Conservation (phyloP, 2,329 filamentous ascomycete species). For the Penicillium sp. region DNA sequence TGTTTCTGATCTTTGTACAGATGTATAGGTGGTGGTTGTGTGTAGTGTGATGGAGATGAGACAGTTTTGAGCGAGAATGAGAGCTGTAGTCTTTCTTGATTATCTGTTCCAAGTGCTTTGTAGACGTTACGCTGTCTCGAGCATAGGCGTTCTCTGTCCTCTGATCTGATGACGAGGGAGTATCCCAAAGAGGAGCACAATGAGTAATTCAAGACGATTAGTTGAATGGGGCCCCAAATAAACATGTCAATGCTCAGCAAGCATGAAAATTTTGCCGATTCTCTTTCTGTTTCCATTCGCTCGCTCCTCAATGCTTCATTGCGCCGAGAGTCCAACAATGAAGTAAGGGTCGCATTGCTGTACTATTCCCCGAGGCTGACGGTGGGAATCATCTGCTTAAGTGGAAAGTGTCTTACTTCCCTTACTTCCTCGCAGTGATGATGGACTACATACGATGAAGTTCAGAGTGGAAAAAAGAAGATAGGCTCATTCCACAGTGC, state of each 20-base stretch:
- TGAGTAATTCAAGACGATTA: too few species aligned
- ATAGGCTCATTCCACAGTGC: not conserved
- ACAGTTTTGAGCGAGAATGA: constrained; percentile 18
- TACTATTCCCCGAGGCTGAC: not conserved
- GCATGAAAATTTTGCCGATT: not conserved
- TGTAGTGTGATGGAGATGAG: not conserved
- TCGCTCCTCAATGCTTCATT: not conserved
- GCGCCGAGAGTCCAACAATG: not conserved
- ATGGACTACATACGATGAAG: too few species aligned
- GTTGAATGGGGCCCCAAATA: too few species aligned
- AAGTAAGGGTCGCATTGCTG: not conserved
- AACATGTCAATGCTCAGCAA: not conserved
- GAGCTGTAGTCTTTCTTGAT: constrained; percentile 23
- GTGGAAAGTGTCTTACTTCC: not conserved
- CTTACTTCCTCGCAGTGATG: not conserved
- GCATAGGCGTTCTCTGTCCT: too few species aligned
- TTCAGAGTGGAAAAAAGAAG: not conserved
- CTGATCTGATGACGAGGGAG: not conserved
- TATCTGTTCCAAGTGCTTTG: not conserved
- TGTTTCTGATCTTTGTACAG: constrained; percentile 18
- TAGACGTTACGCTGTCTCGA: not conserved
- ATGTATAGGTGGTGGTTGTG: constrained; percentile 10
- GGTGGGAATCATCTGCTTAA: not conserved
- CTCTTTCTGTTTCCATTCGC: not conserved
- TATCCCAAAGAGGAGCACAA: too few species aligned